phyloP scores from a whole-genome alignment of 2,329 filamentous ascomycete species.

The Diaporthe aspalathi region DNA sequence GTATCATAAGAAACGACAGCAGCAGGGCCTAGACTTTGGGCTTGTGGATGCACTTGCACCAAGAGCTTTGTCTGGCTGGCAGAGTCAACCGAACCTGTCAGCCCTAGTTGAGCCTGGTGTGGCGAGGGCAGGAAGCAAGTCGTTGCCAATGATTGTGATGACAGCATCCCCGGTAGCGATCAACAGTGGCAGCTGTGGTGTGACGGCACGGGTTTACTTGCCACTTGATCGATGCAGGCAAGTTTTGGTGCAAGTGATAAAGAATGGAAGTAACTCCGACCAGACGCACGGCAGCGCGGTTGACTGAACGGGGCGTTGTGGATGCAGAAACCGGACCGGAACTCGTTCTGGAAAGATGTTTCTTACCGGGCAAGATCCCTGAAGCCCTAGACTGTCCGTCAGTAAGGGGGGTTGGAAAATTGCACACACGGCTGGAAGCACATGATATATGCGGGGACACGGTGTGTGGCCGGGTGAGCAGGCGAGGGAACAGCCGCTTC shows the following conservation, averaged over 20 bases:
- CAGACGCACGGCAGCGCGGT: neutral
- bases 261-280: neutral
- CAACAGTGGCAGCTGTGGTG: neutral
- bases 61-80: neutral
- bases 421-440: conserved; percentile 1
- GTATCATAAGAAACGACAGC: neutral
- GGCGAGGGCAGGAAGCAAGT: neutral
- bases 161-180: neutral
- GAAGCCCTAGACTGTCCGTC: conserved; percentile 46
- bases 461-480: conserved; percentile 1
- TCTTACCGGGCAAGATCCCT: conserved; percentile 49
- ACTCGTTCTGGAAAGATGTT: conserved; percentile 4
- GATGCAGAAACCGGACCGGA: conserved; percentile 25
- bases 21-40: conserved; percentile 11
- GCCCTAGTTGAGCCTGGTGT: neutral
- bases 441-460: neutral
- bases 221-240: neutral
- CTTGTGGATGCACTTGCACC: conserved; percentile 7
- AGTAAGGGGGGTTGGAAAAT: conserved; percentile 31
- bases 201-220: neutral
- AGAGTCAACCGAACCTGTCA: too few relatives aligned
- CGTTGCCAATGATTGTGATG: neutral
- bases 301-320: neutral
- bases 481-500: neutral
- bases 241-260: neutral